Base-by-base conservation (phyloP, 257 asterid species). In the Gentiana straminea region DNA sequence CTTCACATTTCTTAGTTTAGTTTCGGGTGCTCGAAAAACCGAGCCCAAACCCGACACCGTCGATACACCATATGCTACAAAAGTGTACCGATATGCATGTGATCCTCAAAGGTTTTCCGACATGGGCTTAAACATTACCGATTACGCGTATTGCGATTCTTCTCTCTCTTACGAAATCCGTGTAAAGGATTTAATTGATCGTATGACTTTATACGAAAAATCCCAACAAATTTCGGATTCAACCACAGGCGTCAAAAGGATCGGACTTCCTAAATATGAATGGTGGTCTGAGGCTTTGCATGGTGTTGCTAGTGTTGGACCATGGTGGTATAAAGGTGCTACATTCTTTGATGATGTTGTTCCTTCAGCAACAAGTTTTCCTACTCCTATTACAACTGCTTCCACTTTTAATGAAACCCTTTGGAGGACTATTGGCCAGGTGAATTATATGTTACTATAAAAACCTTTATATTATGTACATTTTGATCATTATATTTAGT, bases 271-370 rank as follows among this genome's bases (percentile, higher is more conserved):
- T 5, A 41, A 10, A 10, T 75, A 78, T 56, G 66, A 66, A 62
- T 72, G 81, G 81, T 75, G 84, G 81, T 75, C 81, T 1, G 81
- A 78, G 68, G 81, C 81, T 1, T 62, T 75, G 51, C 79, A 75
- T 15, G 81, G 81, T 5, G 64, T 72, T 11, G 60, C 78, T 41
- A 43, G 68, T 8, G 70, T 68, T 2, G 75, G 73, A 41, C 44
- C 63, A 58, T 5, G 13, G 37, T 41, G 46, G 46, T 5, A 41
- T 41, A 41, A 10, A 7, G 10, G 9, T 41, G 46, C 46, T 5
- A 7, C 41, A 2, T 33, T 7, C 12, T 52, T 52, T 52, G 56
- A 52, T 52, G 3, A 2, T 8, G 36, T 8, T n/a, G n/a, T 52
- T 2, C 56, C 56, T 5, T 36, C 38, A 7, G 56, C 13, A 46